Conservation (phyloP, 2,329 filamentous ascomycete species). For the Diaporthe vaccinii region DNA sequence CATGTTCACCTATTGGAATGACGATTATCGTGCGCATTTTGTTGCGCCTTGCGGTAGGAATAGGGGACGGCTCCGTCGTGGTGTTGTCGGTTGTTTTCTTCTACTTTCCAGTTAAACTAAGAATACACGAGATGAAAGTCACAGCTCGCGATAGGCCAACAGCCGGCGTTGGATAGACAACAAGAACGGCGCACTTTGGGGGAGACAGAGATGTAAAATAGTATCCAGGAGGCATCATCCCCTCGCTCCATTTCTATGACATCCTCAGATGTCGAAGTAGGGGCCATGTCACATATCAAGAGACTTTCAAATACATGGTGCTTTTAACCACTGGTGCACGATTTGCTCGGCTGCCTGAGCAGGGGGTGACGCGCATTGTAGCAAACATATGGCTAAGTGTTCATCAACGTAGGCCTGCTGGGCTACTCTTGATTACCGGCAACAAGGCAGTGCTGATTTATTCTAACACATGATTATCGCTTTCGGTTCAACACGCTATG, state of each 20-base stretch:
- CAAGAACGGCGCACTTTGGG: too few relatives aligned
- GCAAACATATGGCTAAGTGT: background rate
- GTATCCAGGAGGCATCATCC: background rate
- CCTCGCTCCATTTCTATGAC: background rate
- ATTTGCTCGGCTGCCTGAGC: background rate
- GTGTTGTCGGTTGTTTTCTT: background rate
- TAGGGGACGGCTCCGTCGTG: background rate
- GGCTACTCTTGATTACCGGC: background rate
- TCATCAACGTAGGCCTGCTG: background rate
- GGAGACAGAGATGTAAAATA: background rate
- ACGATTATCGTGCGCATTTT: background rate
- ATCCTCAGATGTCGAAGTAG: background rate
- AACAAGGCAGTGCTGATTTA: background rate
- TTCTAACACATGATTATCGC: background rate
- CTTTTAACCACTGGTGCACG: background rate
- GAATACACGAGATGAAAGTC: background rate
- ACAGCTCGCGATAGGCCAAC: too few relatives aligned
- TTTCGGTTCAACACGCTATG: constrained; percentile 17
- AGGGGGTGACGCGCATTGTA: too few relatives aligned
- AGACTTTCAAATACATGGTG: background rate
- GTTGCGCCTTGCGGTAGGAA: background rate
- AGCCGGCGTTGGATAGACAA: too few relatives aligned
- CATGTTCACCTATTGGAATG: too few relatives aligned
- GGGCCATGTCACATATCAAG: background rate
- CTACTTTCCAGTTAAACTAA: background rate